These are phyloP conservation scores for Chlamydomonas applanata DNA, from an alignment of 139 green algal species.

Conservation along the genomic window DNA sequence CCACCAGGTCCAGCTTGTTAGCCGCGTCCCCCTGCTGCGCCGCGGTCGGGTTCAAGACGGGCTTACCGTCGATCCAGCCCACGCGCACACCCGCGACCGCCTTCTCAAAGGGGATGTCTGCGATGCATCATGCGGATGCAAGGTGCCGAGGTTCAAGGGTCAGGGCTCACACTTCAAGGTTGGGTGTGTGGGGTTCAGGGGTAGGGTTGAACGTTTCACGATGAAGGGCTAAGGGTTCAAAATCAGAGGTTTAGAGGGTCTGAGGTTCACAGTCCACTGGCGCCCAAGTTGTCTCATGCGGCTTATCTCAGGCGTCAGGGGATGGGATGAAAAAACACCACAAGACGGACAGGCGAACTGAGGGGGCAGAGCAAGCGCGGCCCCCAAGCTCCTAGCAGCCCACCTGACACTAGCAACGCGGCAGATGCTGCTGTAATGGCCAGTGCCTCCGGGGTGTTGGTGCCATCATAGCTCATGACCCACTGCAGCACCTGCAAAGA, in stretches of 20 bases:
- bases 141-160: not conserved
- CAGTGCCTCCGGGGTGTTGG: conserved; percentile 81
- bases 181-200: not conserved
- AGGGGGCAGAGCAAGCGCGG: too few species aligned
- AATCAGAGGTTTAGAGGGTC: too few species aligned
- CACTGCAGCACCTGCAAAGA: conserved; percentile 67
- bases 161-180: not conserved
- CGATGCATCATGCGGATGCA: too few species aligned
- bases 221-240: too few species aligned
- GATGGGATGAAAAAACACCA: too few species aligned
- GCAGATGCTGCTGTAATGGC: conserved; percentile 91
- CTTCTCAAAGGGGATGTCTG: conserved; percentile 79
- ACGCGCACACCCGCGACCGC: conserved; percentile 89
- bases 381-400: too few species aligned
- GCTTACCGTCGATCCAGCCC: conserved; percentile 63
- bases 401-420: conserved; percentile 80
- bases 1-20: conserved; percentile 74
- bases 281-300: too few species aligned
- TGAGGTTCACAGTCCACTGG: too few species aligned
- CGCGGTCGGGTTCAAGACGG: conserved; percentile 82
- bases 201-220: not conserved
- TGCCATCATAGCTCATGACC: conserved; percentile 87
- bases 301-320: too few species aligned
- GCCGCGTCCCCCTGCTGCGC: conserved; percentile 18
- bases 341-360: too few species aligned